Percentiles rank a stretch among this genome's conserved stretches.
These are phyloP conservation scores for Coriaria nepalensis DNA, from an alignment of 306 rosid genomes.

Conservation along the genomic window DNA sequence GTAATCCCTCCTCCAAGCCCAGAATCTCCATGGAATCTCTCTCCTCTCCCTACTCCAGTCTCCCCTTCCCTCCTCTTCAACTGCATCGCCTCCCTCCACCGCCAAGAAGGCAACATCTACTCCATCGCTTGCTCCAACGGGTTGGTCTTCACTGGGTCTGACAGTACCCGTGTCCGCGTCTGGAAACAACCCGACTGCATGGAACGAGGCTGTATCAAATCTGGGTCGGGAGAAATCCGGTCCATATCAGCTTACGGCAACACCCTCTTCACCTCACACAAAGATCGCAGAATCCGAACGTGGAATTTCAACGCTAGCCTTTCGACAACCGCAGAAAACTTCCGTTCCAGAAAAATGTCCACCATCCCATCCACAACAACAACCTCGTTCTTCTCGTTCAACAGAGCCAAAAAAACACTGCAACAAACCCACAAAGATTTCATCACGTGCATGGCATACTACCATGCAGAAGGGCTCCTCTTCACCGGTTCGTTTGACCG, in stretches of 20 bases:
- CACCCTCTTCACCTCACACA: constrained; percentile 27
- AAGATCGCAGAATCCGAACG: constrained; percentile 28
- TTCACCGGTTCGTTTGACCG: constrained; percentile 50
- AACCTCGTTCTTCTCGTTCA: constrained; percentile 16
- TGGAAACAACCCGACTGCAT: constrained; percentile 49
- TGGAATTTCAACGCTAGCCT: constrained; percentile 18
- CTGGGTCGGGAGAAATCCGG: constrained; percentile 29
- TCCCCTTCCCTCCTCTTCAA: constrained; percentile 24
- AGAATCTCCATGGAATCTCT: constrained; percentile 73
- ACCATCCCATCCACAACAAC: constrained; percentile 23
- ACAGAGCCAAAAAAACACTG: constrained; percentile 10
- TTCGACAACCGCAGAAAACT: constrained; percentile 18
- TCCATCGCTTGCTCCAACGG: constrained; percentile 28
- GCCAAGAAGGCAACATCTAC: constrained; percentile 37
- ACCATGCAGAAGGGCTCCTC: constrained; percentile 33
- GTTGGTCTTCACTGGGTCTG: constrained; percentile 36
- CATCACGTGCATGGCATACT: constrained; percentile 41
- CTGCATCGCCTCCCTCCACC: constrained; percentile 50
- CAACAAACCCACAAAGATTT: constrained; percentile 16
- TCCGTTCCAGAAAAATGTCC: constrained; percentile 25
- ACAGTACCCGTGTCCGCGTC: constrained; percentile 29
- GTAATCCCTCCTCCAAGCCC: constrained; percentile 30
- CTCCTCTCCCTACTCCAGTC: constrained; percentile 37
- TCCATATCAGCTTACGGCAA: constrained; percentile 29
- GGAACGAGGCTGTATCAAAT: constrained; percentile 26